Base-by-base conservation (phyloP, 192 early-diverging fungal genomes). In the Allomyces macrogynus region DNA sequence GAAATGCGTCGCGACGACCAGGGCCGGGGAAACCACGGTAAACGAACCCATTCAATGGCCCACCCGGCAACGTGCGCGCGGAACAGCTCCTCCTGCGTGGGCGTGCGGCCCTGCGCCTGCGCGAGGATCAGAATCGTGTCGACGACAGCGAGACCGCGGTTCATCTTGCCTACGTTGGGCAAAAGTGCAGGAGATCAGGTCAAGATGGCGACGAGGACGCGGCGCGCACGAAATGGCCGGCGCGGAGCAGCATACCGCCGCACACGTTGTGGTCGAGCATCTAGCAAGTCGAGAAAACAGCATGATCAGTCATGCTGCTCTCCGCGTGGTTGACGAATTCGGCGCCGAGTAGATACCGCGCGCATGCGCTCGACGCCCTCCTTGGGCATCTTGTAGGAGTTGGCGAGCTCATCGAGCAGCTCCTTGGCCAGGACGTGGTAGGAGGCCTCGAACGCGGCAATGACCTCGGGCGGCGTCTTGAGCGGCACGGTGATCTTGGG, bases 101-200 rank as follows among this genome's bases (percentile, higher is more conserved):
- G 76, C 62, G 71, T 43, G 23, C 68, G 66, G 65, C 86, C 87
- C 42, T 78, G 70, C 12, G 11, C 18, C 61, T 80, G 78, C 63
- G 87, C 82, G 69, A 97, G 76, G 23, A 90, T 88, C 65, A 80
- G 74, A 60, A 95, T 77, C 4, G 94, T 87, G 68, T 92, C 91
- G 25, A 89, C 86, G 20, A 99, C 95, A 5, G 92, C 91, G 63
- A 97, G 75, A 24, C 95, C 95, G 73, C 95, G 89, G 87, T 99
- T 99, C 84, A 97, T 84, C 79, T 99, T 99, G 71, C 91, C 93
- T 84, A 62, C 1, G 44, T 40, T 22, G 24, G 23, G 24, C 27
- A 61, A 22, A 14, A 24, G n/a, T 32, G 24, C 44, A 24, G 25
- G 40, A 20, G 57, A 63, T 9, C 62, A 23, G 12, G 23, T 61